Evolutionary conservation across 805 yeast genomes (phyloP).

Genomic region (Priceomyces castillae): DNA sequence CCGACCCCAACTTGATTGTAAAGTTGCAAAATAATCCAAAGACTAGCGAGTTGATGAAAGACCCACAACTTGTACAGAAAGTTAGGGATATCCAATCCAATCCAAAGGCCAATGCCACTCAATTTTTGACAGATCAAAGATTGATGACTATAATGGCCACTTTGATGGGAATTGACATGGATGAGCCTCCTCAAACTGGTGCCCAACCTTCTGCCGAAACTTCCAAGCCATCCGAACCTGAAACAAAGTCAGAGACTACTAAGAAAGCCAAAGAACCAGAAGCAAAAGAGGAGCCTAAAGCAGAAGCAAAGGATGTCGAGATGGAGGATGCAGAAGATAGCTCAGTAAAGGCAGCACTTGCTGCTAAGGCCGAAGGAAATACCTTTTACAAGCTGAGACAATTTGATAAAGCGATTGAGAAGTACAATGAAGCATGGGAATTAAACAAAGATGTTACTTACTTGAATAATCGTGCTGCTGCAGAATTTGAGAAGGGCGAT

Average conservation of each 20-base stretch:
- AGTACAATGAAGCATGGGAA: conserved; percentile 85
- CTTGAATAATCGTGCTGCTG: conserved; percentile 95
- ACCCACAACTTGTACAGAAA: conserved; percentile 77
- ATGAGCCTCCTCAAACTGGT: conserved; percentile 30
- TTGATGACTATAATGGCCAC: conserved; percentile 86
- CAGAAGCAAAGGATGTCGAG: conserved; percentile 29
- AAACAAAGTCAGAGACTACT: conserved; percentile 7
- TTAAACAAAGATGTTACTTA: conserved; percentile 81
- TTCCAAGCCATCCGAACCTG: conserved; percentile 9
- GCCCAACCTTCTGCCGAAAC: conserved; percentile 12
- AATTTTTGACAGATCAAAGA: conserved; percentile 76
- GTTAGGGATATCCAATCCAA: conserved; percentile 58
- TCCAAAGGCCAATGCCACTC: conserved; percentile 72
- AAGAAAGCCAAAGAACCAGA: conserved; percentile 12
- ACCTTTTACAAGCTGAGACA: conserved; percentile 77
- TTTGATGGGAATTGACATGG: conserved; percentile 76
- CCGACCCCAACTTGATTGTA: conserved; percentile 73
- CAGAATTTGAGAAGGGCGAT: conserved; percentile 94
- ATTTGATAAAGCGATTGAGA: conserved; percentile 89
- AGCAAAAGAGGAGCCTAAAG: conserved; percentile 10
- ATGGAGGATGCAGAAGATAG: conserved; percentile 34
- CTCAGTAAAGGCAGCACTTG: conserved; percentile 57
- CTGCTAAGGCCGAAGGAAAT: conserved; percentile 82
- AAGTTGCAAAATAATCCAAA: conserved; percentile 81
- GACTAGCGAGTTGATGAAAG: conserved; percentile 82